A percentile compares a stretch with the other conserved stretches of the same genome.
Evolutionary conservation across 352 stramenopile genomes (phyloP).

Genomic region (Blastocystis sp.): DNA sequence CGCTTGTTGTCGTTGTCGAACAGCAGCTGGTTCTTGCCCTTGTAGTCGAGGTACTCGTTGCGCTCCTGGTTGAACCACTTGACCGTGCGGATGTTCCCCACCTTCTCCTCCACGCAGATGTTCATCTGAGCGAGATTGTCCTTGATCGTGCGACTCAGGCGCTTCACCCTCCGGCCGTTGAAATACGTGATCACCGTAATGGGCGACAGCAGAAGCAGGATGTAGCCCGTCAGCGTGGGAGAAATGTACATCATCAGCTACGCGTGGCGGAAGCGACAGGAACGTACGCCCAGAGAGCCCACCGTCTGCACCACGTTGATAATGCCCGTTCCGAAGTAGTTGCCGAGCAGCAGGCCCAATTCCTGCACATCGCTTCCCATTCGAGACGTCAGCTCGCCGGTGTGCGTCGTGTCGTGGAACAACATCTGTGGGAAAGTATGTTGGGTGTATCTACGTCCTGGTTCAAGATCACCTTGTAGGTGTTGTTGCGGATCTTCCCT

Average conservation of each 20-base stretch:
- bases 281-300: constrained; percentile 22
- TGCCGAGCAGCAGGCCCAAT: constrained; percentile 54
- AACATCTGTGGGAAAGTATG: not conserved
- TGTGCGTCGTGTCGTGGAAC: constrained; percentile 66
- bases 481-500: constrained; percentile 66
- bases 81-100: constrained; percentile 63
- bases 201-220: constrained; percentile 47
- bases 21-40: constrained; percentile 47
- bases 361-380: constrained; percentile 63
- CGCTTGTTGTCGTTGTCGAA: constrained; percentile 67
- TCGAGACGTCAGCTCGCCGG: constrained; percentile 49
- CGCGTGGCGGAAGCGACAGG: not conserved
- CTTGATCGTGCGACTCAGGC: constrained; percentile 59
- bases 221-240: constrained; percentile 61
- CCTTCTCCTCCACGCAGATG: constrained; percentile 63
- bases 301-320: constrained; percentile 61
- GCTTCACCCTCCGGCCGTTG: constrained; percentile 50
- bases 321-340: constrained; percentile 63
- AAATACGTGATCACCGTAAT: constrained; percentile 62
- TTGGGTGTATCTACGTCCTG: not conserved
- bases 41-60: constrained; percentile 66
- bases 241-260: constrained; percentile 65
- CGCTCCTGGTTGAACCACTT: constrained; percentile 69
- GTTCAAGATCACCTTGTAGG: constrained; percentile 65
- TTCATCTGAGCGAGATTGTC: constrained; percentile 65